Conservation (phyloP, 2,329 filamentous ascomycete species). For the Trichoderma citrinoviride region DNA sequence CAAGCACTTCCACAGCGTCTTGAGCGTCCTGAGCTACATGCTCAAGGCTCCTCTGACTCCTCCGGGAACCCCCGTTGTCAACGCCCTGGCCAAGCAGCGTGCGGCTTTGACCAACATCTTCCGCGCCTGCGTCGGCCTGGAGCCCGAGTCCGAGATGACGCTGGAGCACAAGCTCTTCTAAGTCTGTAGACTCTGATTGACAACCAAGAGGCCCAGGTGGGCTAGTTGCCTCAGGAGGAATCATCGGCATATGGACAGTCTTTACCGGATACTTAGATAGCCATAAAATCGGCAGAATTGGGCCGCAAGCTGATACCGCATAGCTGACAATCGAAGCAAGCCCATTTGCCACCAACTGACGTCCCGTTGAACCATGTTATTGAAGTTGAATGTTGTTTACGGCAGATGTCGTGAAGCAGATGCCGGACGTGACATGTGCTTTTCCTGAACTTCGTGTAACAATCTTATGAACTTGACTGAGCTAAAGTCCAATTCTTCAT, state of each 20-base stretch:
- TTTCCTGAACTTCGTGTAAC: neutral
- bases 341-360: constrained; percentile 2
- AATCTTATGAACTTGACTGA: no score
- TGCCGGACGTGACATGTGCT: neutral
- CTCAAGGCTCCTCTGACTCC: constrained; percentile 93
- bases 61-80: constrained; percentile 91
- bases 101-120: constrained; percentile 96
- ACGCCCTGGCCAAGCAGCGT: constrained; percentile 93
- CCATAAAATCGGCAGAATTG: constrained; percentile 24
- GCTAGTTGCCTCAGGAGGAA: neutral
- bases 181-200: constrained; percentile 20
- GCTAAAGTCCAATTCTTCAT: no score
- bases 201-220: neutral
- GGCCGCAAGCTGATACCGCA: constrained; percentile 2
- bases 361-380: neutral
- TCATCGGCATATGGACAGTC: constrained; percentile 21
- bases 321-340: constrained; percentile 11
- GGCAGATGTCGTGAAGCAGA: neutral
- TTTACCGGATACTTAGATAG: constrained; percentile 22
- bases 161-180: constrained; percentile 97
- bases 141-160: constrained; percentile 98
- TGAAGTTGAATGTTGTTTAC: neutral
- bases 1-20: constrained; percentile 93
- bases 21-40: constrained; percentile 98
- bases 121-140: constrained; percentile 92